Evolutionary conservation across 352 stramenopile genomes (phyloP), one percentile per base, ranked within the genome.

Genomic region (Phytophthora macrochlamydospora): DNA sequence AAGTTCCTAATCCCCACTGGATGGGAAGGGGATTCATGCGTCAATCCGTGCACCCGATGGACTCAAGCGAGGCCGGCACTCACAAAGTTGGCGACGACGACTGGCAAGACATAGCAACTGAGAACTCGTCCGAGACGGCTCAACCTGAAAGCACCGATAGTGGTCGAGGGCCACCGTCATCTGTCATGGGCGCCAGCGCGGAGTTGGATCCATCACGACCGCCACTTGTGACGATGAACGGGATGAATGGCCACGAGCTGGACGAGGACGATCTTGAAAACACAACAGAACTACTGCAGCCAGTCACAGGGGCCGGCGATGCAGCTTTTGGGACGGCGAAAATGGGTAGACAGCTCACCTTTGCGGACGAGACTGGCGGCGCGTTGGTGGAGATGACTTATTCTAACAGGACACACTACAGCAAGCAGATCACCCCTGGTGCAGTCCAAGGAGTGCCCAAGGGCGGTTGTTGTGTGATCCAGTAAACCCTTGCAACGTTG

Each of bases 371-470:
- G 58, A 73, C 65, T 4, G 85, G 81, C 38, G 83, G 82, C 11
- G 42, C 43, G 18, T 60, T 92, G 7, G 73, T 79, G 11, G 83
- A 92, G 57, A 83, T 91, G 51, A 91, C 49, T 37, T 93, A 89
- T 56, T 93, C 85, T 9, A 87, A 78, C 64, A 67, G 83, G 62
- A 91, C 81, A 51, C 85, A 93, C 52, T 93, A 93, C 71, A 92
- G 83, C 73, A 93, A 93, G 49, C 83, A 92, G 56, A 56, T 69
- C n/a, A 59, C 67, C 11, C 66, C 69, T 1, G 67, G 81, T 7
- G 37, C 60, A 1, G 52, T 87, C 4, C 62, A 72, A 33, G 74
- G 71, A 51, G 58, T 72, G 32, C 44, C 55, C 7, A 75, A 69
- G 42, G 62, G 58, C 51, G 48, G 62, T 44, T 72, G 67, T 62